These are phyloP conservation scores for Moelleriella libera DNA, from an alignment of 2,329 filamentous ascomycete genomes.

Conservation along the genomic window DNA sequence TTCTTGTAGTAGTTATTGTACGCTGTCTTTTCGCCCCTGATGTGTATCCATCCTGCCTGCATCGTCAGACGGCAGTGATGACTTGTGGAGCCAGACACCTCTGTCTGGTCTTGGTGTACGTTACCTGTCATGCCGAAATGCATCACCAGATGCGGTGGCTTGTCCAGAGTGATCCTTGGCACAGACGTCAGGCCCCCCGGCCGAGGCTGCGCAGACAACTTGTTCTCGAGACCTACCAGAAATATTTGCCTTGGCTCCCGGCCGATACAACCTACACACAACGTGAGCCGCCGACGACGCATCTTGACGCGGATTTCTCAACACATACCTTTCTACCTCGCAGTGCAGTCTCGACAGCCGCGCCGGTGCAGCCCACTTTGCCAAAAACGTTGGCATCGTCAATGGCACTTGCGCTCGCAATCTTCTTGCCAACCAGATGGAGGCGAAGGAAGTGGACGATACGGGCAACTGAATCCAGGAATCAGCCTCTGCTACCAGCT, in stretches of 20 bases:
- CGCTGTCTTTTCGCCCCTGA: conserved; percentile 61
- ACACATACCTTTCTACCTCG: conserved; percentile 49
- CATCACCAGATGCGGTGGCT: conserved; percentile 75
- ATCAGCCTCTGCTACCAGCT: neutral
- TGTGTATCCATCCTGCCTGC: conserved; percentile 63
- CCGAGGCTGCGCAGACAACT: neutral
- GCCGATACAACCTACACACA: conserved; percentile 38
- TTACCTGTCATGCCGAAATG: conserved; percentile 63
- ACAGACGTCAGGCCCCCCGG: conserved; percentile 10
- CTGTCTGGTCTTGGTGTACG: conserved; percentile 1
- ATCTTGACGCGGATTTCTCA: neutral
- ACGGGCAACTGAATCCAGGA: conserved; percentile 49
- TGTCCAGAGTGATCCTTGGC: conserved; percentile 42
- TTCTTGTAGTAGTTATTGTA: conserved; percentile 76
- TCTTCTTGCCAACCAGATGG: conserved; percentile 70
- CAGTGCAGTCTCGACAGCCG: conserved; percentile 60
- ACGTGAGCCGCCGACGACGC: neutral
- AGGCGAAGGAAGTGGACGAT: conserved; percentile 75
- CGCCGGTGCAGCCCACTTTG: conserved; percentile 70
- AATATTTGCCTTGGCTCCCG: conserved; percentile 91
- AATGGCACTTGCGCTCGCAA: conserved; percentile 54
- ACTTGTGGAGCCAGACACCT: neutral
- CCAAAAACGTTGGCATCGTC: conserved; percentile 82
- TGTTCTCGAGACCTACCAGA: conserved; percentile 46
- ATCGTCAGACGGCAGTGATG: neutral